phyloP scores from a whole-genome alignment of 116 monocot genomes.

The Phalaenopsis hybrid region DNA sequence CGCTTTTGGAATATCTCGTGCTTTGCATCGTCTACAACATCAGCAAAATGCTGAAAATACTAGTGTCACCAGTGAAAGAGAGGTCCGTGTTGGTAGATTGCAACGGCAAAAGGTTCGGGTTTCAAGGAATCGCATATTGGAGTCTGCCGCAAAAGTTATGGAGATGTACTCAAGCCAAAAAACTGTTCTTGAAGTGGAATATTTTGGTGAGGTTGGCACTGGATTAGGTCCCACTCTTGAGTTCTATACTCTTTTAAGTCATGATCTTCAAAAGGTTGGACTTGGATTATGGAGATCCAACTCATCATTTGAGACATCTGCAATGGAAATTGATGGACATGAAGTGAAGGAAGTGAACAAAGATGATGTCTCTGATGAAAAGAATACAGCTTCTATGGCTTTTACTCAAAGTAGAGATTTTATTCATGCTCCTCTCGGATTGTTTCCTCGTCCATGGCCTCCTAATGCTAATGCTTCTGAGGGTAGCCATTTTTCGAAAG shows the following conservation, averaged over 20 bases:
- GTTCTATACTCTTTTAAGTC: constrained; percentile 96
- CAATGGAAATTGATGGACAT: constrained; percentile 45
- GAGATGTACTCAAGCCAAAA: constrained; percentile 95
- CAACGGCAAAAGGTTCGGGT: constrained; percentile 96
- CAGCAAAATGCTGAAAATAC: constrained; percentile 71
- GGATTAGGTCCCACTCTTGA: constrained; percentile 95
- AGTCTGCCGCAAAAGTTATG: constrained; percentile 98
- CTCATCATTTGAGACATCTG: constrained; percentile 29
- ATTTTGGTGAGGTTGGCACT: constrained; percentile 99
- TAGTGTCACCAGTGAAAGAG: constrained; percentile 58
- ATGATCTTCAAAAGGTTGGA: constrained; percentile 73
- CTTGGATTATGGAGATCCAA: constrained; percentile 81
- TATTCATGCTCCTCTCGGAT: constrained; percentile 68
- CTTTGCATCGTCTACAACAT: constrained; percentile 82
- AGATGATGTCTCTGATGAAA: constrained; percentile 25
- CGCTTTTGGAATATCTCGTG: constrained; percentile 89
- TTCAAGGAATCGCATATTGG: constrained; percentile 84
- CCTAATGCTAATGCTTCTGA: constrained; percentile 58
- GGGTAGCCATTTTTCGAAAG: constrained; percentile 66
- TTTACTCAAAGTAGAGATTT: constrained; percentile 27
- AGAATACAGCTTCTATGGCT: constrained; percentile 23
- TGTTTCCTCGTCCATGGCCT: constrained; percentile 93
- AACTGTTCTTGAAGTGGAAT: constrained; percentile 97
- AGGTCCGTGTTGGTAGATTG: constrained; percentile 78
- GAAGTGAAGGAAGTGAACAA: constrained; percentile 5